Evolutionary conservation across 352 stramenopile species (phyloP).

Genomic region (Phytophthora tentaculata): DNA sequence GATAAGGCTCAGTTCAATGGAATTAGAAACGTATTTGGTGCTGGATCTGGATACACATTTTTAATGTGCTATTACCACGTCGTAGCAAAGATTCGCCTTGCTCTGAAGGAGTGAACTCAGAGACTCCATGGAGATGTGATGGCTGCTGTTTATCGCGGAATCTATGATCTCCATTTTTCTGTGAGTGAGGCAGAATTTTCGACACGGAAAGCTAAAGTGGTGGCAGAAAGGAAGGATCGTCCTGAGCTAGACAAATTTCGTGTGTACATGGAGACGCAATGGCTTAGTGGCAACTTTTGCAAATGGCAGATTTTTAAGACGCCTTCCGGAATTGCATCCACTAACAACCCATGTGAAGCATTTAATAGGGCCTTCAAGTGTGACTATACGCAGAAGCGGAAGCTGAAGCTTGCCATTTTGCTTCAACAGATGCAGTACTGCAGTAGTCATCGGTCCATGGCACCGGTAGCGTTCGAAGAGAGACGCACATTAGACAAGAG

Average conservation of each 20-base stretch:
- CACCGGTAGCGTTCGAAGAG: no score
- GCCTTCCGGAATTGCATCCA: not conserved
- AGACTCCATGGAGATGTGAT: not conserved
- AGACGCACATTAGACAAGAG: no score
- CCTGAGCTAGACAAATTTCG: not conserved
- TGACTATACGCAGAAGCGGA: no score
- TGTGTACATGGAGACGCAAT: slow-evolving; percentile 11
- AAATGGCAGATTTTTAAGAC: not conserved
- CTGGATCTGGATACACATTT: not conserved
- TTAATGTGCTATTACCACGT: slow-evolving; percentile 10
- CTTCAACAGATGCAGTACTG: no score
- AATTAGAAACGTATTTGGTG: not conserved
- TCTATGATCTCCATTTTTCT: slow-evolving; percentile 11
- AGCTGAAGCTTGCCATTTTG: no score
- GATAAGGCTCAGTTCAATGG: slow-evolving; percentile 16
- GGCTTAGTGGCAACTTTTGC: not conserved
- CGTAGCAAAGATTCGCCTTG: not conserved
- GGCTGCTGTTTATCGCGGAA: not conserved
- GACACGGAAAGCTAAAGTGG: not conserved
- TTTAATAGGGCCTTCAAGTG: no score
- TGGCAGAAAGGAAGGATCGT: not conserved
- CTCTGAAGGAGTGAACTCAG: not conserved
- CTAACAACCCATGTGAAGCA: no score
- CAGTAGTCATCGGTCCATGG: no score
- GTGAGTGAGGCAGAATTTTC: not conserved